Percentiles rank a stretch among this genome's conserved stretches.
Evolutionary conservation across 768 basidiomycete genomes (phyloP).

Genomic region (Mycena chlorophos): DNA sequence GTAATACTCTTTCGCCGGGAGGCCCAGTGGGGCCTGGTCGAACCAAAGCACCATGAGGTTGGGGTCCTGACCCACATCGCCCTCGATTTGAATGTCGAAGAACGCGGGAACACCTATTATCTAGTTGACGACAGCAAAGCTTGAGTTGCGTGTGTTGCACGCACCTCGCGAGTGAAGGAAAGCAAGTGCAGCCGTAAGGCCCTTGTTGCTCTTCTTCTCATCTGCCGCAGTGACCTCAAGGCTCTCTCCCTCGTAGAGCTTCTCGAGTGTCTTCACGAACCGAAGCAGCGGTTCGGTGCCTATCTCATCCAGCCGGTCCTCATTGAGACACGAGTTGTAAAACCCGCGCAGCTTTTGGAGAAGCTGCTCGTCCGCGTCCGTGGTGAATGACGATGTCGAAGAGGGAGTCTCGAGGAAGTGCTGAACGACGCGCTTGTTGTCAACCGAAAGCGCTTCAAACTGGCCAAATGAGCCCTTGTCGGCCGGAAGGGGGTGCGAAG

Average conservation of each 20-base stretch:
- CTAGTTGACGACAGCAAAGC: background rate
- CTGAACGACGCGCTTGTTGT: conserved; percentile 78
- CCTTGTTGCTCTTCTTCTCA: conserved; percentile 40
- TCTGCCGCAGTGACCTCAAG: conserved; percentile 34
- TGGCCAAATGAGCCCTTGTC: conserved; percentile 74
- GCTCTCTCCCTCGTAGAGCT: conserved; percentile 57
- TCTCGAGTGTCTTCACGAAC: conserved; percentile 61
- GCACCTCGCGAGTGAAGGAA: conserved; percentile 85
- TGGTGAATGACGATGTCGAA: conserved; percentile 32
- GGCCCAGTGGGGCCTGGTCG: conserved; percentile 74
- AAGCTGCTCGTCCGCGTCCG: conserved; percentile 53
- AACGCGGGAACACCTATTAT: conserved; percentile 69
- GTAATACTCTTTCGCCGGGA: conserved; percentile 96
- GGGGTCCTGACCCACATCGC: conserved; percentile 84
- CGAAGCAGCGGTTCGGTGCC: conserved; percentile 71
- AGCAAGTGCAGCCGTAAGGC: conserved; percentile 79
- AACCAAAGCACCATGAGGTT: conserved; percentile 86
- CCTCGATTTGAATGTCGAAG: conserved; percentile 83
- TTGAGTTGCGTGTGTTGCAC: no score
- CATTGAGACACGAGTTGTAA: conserved; percentile 82
- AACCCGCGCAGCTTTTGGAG: conserved; percentile 67
- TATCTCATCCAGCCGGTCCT: conserved; percentile 69
- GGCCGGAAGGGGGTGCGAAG: conserved; percentile 79
- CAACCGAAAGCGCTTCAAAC: conserved; percentile 69
- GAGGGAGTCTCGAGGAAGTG: conserved; percentile 60